Evolutionary conservation across 176 grass and related monocot species (phyloP).

Genomic region (Oryza coarctata): DNA sequence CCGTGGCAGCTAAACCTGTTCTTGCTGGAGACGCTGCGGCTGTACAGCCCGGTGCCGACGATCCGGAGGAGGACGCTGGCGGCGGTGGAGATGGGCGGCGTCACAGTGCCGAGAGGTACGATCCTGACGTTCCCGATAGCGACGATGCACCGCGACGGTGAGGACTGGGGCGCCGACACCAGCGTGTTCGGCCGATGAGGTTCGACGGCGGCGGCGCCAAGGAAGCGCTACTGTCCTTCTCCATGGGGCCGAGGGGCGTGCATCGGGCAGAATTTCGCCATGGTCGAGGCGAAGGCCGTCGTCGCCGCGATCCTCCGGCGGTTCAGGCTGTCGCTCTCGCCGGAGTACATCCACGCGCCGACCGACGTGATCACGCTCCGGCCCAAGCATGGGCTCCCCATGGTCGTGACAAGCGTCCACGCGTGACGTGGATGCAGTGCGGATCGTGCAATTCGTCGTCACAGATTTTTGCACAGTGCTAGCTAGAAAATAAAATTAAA

Average conservation of each 20-base stretch:
- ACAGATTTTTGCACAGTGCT: no score
- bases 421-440: neutral
- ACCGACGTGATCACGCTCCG: constrained; percentile 35
- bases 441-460: neutral
- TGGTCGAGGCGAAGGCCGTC: constrained; percentile 39
- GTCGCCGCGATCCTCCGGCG: constrained; percentile 52
- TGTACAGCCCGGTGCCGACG: constrained; percentile 22
- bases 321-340: constrained; percentile 51
- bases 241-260: constrained; percentile 52
- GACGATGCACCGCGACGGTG: constrained; percentile 38
- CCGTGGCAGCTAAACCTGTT: constrained; percentile 41
- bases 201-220: constrained; percentile 44
- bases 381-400: constrained; percentile 46
- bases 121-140: constrained; percentile 34
- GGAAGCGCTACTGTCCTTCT: constrained; percentile 54
- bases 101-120: constrained; percentile 23
- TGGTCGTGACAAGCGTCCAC: neutral
- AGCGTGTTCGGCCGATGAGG: constrained; percentile 47
- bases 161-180: constrained; percentile 62
- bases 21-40: constrained; percentile 41
- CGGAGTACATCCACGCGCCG: constrained; percentile 56
- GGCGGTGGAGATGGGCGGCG: constrained; percentile 16
- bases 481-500: no score
- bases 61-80: constrained; percentile 17
- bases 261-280: constrained; percentile 70